phyloP scores from a whole-genome alignment of 805 yeast genomes.

The Cyberlindnera subsufficiens region DNA sequence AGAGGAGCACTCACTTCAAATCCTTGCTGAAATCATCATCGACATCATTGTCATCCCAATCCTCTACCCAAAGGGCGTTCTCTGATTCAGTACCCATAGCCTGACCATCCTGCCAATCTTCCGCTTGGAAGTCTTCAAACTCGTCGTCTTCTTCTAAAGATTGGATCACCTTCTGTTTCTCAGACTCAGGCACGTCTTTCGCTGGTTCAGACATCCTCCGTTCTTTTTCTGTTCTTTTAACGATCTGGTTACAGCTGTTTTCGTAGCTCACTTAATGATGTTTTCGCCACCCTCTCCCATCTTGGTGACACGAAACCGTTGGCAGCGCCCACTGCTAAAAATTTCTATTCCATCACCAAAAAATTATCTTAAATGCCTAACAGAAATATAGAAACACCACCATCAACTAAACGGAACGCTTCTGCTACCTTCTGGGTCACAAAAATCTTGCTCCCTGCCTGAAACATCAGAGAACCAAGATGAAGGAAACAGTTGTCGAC shows the following conservation, averaged over 20 bases:
- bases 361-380: too few relatives aligned
- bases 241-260: neutral
- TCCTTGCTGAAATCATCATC: constrained; percentile 82
- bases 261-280: neutral
- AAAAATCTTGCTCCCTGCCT: constrained; percentile 12
- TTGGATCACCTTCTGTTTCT: constrained; percentile 36
- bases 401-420: constrained; percentile 2
- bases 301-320: neutral
- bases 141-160: constrained; percentile 94
- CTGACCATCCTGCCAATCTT: constrained; percentile 68
- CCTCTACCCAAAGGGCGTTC: constrained; percentile 85
- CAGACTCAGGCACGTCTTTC: constrained; percentile 13
- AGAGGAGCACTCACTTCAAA: constrained; percentile 43
- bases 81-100: constrained; percentile 46
- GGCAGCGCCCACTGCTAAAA: too few relatives aligned
- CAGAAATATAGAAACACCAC: neutral
- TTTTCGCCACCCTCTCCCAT: neutral
- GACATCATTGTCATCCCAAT: constrained; percentile 95
- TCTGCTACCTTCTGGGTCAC: constrained; percentile 22
- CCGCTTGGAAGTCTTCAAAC: constrained; percentile 94
- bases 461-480: constrained; percentile 6
- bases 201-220: constrained; percentile 10
- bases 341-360: too few relatives aligned
- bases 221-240: constrained; percentile 7
- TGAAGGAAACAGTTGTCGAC: constrained; percentile 47